Evolutionary conservation across 768 basidiomycete genomes (phyloP).

Genomic region (Psilocybe subaeruginosa): DNA sequence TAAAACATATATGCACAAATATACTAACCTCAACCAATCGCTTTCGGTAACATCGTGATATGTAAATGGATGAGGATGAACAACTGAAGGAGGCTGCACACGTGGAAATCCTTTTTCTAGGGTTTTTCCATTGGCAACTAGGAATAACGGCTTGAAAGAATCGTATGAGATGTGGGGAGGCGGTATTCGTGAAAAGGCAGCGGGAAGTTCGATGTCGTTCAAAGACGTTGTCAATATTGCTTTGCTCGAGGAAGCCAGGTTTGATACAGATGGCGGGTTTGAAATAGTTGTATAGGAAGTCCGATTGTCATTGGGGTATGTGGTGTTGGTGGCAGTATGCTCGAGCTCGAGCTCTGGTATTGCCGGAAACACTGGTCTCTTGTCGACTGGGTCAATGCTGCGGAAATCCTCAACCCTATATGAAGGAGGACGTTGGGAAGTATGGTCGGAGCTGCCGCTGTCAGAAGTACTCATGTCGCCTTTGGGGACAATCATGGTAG

Average conservation of each 20-base stretch:
- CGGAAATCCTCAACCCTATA: background rate
- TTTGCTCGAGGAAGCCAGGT: background rate
- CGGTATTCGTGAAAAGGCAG: constrained; percentile 23
- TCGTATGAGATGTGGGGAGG: constrained; percentile 20
- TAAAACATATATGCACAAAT: background rate
- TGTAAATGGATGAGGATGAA: constrained; percentile 50
- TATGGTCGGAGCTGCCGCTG: background rate
- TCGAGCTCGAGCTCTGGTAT: background rate
- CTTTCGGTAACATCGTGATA: constrained; percentile 50
- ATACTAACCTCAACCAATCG: constrained; percentile 49
- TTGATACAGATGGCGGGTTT: background rate
- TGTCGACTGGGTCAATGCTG: background rate
- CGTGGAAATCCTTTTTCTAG: constrained; percentile 48
- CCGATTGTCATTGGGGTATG: background rate
- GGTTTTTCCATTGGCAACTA: constrained; percentile 31
- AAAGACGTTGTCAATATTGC: background rate
- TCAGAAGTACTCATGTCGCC: background rate
- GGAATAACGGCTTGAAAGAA: constrained; percentile 34
- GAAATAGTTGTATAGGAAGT: background rate
- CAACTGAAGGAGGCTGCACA: constrained; percentile 40
- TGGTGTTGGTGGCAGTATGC: no score
- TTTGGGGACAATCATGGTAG: background rate
- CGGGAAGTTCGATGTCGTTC: background rate
- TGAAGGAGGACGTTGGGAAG: background rate
- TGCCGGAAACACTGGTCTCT: background rate